phyloP scores from a whole-genome alignment of 2,329 filamentous ascomycete species.

The Biscogniauxia mediterranea region DNA sequence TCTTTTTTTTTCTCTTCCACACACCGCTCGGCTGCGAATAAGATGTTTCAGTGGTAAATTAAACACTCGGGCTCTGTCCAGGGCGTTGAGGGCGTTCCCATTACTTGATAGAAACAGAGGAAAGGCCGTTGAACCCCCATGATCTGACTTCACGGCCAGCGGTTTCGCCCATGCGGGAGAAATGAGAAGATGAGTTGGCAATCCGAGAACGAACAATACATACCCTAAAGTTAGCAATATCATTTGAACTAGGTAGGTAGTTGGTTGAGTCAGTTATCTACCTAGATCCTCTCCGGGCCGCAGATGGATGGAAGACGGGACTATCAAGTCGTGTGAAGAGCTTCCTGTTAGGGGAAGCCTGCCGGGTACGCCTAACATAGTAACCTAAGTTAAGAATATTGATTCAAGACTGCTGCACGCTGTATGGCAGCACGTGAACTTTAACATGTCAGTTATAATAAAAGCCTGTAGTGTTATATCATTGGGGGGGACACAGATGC shows the following conservation, averaged over 20 bases:
- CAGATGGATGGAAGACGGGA: not conserved
- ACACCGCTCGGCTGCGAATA: not conserved
- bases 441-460: no score
- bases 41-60: not conserved
- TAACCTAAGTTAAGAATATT: not conserved
- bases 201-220: not conserved
- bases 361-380: not conserved
- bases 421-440: no score
- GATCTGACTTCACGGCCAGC: not conserved
- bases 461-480: no score
- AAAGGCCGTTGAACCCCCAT: constrained; percentile 1
- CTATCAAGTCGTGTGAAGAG: not conserved
- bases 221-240: not conserved
- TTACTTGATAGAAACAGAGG: constrained; percentile 28
- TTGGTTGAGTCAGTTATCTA: not conserved
- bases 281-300: not conserved
- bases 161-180: not conserved
- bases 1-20: no score
- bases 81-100: constrained; percentile 20
- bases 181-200: not conserved
- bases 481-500: no score
- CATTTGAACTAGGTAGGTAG: no score
- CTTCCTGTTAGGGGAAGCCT: not conserved
- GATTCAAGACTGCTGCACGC: no score
- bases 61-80: constrained; percentile 6